Percentiles rank a stretch among this genome's conserved stretches.
These are phyloP conservation scores for Scheffersomyces quercinus DNA, from an alignment of 1,139 yeast species.

Conservation along the genomic window DNA sequence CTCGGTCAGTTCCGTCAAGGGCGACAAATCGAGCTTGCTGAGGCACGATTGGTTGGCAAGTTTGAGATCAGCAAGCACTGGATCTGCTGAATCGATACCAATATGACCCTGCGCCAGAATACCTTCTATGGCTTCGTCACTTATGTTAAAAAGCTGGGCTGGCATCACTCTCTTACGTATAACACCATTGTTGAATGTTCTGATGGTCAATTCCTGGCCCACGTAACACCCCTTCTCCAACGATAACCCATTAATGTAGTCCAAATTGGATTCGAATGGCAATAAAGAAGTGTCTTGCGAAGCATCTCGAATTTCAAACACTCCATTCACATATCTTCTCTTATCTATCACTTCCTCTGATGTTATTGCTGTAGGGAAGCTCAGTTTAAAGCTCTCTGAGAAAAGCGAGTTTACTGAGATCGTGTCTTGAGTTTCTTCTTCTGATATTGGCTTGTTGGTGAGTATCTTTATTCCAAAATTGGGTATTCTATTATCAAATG, in stretches of 20 bases:
- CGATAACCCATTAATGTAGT: conserved; percentile 79
- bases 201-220: conserved; percentile 92
- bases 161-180: conserved; percentile 83
- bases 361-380: conserved; percentile 18
- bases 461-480: conserved; percentile 73
- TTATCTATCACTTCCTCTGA: conserved; percentile 34
- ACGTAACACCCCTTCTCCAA: conserved; percentile 92
- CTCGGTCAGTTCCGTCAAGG: conserved; percentile 17
- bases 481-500: conserved; percentile 66
- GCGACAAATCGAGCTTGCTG: conserved; percentile 26
- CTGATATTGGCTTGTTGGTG: conserved; percentile 28
- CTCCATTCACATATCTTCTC: conserved; percentile 60
- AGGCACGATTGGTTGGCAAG: conserved; percentile 18
- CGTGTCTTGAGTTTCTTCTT: conserved; percentile 11
- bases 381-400: conserved; percentile 24
- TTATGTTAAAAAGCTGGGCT: conserved; percentile 48
- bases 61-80: conserved; percentile 17
- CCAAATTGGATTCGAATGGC: conserved; percentile 86
- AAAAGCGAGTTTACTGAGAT: conserved; percentile 19
- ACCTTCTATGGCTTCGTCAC: conserved; percentile 11
- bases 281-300: conserved; percentile 47
- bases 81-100: conserved; percentile 15
- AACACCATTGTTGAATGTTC: conserved; percentile 82
- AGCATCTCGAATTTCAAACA: conserved; percentile 62
- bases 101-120: conserved; percentile 11